Conservation (phyloP, 2,329 filamentous ascomycete genomes). For the Verticillium nubilum region DNA sequence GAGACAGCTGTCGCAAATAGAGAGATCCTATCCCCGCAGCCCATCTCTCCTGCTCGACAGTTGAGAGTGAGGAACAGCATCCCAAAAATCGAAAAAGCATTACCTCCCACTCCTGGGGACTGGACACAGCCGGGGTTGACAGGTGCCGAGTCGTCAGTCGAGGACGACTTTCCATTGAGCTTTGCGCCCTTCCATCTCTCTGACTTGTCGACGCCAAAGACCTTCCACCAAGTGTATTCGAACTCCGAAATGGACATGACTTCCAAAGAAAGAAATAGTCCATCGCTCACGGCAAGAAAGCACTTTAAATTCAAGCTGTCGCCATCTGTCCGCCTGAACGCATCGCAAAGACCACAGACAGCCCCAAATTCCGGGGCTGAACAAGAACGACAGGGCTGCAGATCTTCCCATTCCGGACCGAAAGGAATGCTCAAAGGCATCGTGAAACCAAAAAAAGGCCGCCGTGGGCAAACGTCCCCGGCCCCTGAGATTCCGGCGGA, state of each 20-base stretch:
- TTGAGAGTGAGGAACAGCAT: constrained; percentile 43
- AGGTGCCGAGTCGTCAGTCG: neutral
- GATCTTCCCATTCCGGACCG: neutral
- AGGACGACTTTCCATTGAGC: constrained; percentile 6
- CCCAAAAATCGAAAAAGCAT: constrained; percentile 45
- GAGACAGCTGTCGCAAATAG: constrained; percentile 6
- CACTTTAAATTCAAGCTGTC: neutral
- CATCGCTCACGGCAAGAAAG: neutral
- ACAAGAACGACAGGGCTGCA: neutral
- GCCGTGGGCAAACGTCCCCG: neutral
- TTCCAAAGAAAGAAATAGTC: neutral
- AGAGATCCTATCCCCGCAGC: constrained; percentile 37
- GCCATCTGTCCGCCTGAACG: neutral
- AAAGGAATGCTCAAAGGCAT: neutral
- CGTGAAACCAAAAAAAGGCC: constrained; percentile 1
- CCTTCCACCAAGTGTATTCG: neutral
- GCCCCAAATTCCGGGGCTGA: neutral
- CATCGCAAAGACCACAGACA: neutral
- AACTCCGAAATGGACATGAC: neutral
- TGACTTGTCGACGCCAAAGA: constrained; percentile 6
- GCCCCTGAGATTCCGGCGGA: neutral
- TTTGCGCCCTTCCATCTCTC: constrained; percentile 11
- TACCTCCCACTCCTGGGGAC: constrained; percentile 38
- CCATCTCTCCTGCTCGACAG: constrained; percentile 39
- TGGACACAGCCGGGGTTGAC: neutral